Evolutionary conservation across 1,284 basidiomycete species (phyloP), one percentile per base, ranked within the genome.

Genomic region (Moesziomyces globuligerus): DNA sequence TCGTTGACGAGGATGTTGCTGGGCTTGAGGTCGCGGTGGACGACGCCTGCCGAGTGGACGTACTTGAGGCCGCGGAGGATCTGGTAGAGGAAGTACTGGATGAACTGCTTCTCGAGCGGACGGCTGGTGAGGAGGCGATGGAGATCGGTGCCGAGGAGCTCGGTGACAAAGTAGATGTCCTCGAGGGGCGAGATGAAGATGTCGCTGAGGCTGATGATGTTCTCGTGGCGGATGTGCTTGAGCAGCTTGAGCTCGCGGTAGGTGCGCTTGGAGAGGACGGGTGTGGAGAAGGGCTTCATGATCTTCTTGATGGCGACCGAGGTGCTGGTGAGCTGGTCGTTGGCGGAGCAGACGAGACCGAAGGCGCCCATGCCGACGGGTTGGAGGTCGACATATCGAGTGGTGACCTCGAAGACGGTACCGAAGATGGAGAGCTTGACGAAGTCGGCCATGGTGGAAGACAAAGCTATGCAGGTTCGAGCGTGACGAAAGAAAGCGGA

Each of bases 1-100:
- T 98, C 95, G 83, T 99, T 99, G 78, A 99, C 94, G 74, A 99
- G 90, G 80, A 99, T 98, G 85, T 99, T 99, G 83, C 92, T 95
- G 8, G 95, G 95, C 90, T 99, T 99, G 56, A 82, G 49, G 85
- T 99, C 96, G 59, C 96, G 90, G 85, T 99, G 96, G 42, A 99
- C 94, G 57, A 99, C 96, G 60, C 96, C 96, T 4, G 96, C 95
- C 21, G 95, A 98, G 85, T 99, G 96, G 17, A 98, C 96, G 82
- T 98, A 98, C 88, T 98, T 98, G 56, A 99, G 87, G 51, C 96
- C 96, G 44, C 96, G 91, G 60, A 98, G 88, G 74, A 98, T 98
- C 85, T 98, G 95, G 85, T 99, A 98, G 37, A 98, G 86, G 86
- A 98, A 98, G 85, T 99, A 98, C 83, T 98, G 95, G 67, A 98